Conservation (phyloP, 495 filamentous ascomycete species). For the Lophiotrema nucula region DNA sequence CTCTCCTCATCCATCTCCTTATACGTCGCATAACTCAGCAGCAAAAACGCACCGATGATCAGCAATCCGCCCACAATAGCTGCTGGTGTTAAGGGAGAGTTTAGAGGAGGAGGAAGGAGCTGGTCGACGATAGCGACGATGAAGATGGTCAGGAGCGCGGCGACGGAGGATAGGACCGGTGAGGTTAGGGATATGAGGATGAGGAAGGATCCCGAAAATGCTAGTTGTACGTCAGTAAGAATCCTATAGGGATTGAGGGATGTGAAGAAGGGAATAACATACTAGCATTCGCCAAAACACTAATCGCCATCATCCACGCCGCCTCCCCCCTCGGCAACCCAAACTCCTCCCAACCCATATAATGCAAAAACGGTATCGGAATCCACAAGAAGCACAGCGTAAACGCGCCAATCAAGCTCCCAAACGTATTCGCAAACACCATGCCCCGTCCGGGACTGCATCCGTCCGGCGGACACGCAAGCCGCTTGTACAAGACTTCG, state of each 20-base stretch:
- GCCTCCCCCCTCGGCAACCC: slow-evolving; percentile 73
- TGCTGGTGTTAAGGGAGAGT: slow-evolving; percentile 67
- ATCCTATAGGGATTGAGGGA: not conserved
- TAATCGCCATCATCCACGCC: slow-evolving; percentile 75
- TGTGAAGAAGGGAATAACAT: slow-evolving; percentile 36
- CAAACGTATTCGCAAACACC: slow-evolving; percentile 91
- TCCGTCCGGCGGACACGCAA: slow-evolving; percentile 89
- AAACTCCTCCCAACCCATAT: slow-evolving; percentile 75
- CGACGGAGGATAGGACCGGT: slow-evolving; percentile 87
- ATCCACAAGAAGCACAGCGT: slow-evolving; percentile 89
- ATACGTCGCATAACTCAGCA: slow-evolving; percentile 89
- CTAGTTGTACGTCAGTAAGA: slow-evolving; percentile 35
- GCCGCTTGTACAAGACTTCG: slow-evolving; percentile 91
- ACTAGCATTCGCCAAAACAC: slow-evolving; percentile 80
- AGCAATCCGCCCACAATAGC: slow-evolving; percentile 79
- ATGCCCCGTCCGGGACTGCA: slow-evolving; percentile 75
- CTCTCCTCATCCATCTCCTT: slow-evolving; percentile 86
- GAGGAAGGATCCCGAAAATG: slow-evolving; percentile 90
- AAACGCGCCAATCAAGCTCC: slow-evolving; percentile 77
- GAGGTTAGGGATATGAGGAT: slow-evolving; percentile 88
- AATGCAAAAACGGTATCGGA: slow-evolving; percentile 79
- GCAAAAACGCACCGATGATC: slow-evolving; percentile 80
- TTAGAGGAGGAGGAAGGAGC: slow-evolving; percentile 63
- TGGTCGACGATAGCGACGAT: slow-evolving; percentile 90
- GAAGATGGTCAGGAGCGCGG: slow-evolving; percentile 92